Evolutionary conservation across 1,284 basidiomycete species (phyloP), one percentile per base, ranked within the genome.

Genomic region (Rhizoctonia solani): DNA sequence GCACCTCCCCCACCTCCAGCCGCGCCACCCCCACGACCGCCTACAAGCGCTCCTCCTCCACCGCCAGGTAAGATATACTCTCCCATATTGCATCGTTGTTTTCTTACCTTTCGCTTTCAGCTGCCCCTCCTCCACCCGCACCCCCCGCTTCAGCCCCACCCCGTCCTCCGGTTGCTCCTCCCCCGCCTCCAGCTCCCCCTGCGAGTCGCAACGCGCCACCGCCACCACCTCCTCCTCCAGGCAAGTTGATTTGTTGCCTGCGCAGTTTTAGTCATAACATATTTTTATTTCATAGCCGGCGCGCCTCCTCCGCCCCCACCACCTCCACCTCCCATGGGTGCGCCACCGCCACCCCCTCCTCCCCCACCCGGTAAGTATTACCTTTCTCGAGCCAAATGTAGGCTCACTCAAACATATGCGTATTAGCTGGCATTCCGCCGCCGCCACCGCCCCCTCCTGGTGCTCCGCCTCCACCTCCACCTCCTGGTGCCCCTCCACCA

Each of bases 381-480:
- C n/a, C n/a, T n/a, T n/a, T n/a, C n/a, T n/a, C n/a, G n/a, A n/a
- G n/a, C n/a, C n/a, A n/a, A n/a, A n/a, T n/a, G n/a, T n/a, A n/a
- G n/a, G n/a, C n/a, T n/a, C n/a, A n/a, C n/a, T n/a, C n/a, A n/a
- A n/a, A n/a, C n/a, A n/a, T n/a, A n/a, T n/a, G n/a, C n/a, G n/a
- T n/a, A n/a, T n/a, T n/a, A n/a, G n/a, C n/a, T n/a, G n/a, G n/a
- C n/a, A n/a, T n/a, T n/a, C 73, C 76, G 1, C 54, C 71, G 11
- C 76, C 77, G n/a, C 65, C 69, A 2, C 47, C 61, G 4, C 63
- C 76, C 11, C 75, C 78, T 5, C 71, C 71, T 5, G 69, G 77
- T 2, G 74, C 78, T 8, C 73, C 76, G 1, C 76, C 78, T 0
- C 78, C 80, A 0, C 78, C 82, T 13, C 77, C 80, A 77, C 16